Evolutionary conservation across 129 eudicot species (phyloP), one percentile per base, ranked within the genome.

Genomic region (Pittosporum tobira): DNA sequence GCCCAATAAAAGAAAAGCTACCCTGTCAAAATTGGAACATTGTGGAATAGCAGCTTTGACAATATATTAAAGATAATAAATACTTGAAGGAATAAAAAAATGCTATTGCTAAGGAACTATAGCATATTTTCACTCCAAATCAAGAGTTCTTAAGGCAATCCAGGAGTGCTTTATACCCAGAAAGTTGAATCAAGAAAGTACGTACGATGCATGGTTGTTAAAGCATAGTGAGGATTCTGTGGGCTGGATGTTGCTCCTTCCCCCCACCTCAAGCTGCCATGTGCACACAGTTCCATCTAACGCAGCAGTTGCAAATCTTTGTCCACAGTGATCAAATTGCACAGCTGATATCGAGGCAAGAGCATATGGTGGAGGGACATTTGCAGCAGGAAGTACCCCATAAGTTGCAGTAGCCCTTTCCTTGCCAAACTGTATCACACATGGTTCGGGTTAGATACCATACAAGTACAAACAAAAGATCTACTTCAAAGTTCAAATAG

Each of bases 261-360:
- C 99, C 30, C 99, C 99, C 31, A 87, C 99, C 76, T 87, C 99
- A 53, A 93, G 94, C 72, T 93, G 99, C 99, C 99, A 93, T 6
- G 99, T 83, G 81, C 96, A 84, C 49, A 93, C 99, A 4, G 96
- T 93, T 72, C 99, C 99, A 77, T 93, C 99, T 63, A 58, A 79
- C 21, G 99, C 96, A 57, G 75, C 89, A 36, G 94, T 87, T 31
- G 91, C 88, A 71, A 93, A 93, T 68, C 96, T 75, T 38, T 93
- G 99, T 42, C 99, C 99, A 65, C 88, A 87, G 25, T 75, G 78
- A 64, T 87, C 96, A 75, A 93, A 87, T 31, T 72, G 74, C 80
- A 87, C 82, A n/a, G 94, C 85, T 49, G 91, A 84, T 45, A 93
- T 77, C 38, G 96, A 83, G 54, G 99, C 96, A 81, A 93, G 94